phyloP scores from a whole-genome alignment of 805 yeast species.

The Schizosaccharomyces japonicus region DNA sequence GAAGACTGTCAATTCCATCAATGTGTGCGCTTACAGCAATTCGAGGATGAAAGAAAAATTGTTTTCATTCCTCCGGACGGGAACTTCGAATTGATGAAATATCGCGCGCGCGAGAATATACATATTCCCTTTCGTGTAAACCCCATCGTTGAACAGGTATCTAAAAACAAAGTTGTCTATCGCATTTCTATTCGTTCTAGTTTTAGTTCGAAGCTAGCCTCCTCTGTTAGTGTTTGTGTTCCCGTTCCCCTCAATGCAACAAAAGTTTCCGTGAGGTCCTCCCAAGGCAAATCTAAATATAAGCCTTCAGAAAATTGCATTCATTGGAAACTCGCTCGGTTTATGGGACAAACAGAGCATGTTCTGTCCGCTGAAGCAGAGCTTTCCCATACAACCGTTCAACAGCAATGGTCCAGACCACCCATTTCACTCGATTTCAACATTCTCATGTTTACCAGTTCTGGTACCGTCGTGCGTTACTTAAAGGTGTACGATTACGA shows the following conservation, averaged over 20 bases:
- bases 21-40: conserved; percentile 51
- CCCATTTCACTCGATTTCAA: conserved; percentile 50
- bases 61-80: conserved; percentile 76
- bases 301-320: conserved; percentile 40
- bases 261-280: conserved; percentile 20
- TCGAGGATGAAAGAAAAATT: conserved; percentile 39
- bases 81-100: conserved; percentile 58
- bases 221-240: conserved; percentile 37
- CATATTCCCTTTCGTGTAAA: conserved; percentile 47
- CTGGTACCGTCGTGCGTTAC: conserved; percentile 53
- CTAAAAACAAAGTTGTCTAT: conserved; percentile 27
- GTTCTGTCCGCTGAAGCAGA: conserved; percentile 34
- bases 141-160: conserved; percentile 28
- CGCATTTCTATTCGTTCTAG: conserved; percentile 38
- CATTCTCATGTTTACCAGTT: conserved; percentile 49
- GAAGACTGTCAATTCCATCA: conserved; percentile 60
- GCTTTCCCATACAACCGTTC: conserved; percentile 14
- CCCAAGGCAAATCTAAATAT: conserved; percentile 40
- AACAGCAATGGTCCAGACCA: conserved; percentile 37
- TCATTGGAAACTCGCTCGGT: conserved; percentile 46
- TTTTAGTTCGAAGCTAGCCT: conserved; percentile 29
- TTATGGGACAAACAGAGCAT: conserved; percentile 42
- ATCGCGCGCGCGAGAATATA: conserved; percentile 34
- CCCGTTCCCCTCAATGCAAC: conserved; percentile 47
- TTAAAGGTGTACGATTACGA: conserved; percentile 37